Conservation (phyloP, 345 rosid genomes). For the Salix caprea region DNA sequence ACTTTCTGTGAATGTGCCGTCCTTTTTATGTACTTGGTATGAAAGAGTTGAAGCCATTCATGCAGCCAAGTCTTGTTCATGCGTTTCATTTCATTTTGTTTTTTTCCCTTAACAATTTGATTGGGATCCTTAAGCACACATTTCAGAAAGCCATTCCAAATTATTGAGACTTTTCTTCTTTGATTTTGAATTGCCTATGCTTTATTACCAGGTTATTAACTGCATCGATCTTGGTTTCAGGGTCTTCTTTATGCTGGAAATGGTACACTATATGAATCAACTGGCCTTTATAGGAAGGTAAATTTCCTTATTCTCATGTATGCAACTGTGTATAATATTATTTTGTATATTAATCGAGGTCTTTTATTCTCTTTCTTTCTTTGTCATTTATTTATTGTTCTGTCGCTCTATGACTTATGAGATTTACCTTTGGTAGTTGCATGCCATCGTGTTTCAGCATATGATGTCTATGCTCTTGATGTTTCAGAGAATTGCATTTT, state of each 20-base stretch:
- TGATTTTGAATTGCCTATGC: background rate
- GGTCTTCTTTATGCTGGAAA: conserved; percentile 79
- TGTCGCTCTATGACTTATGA: background rate
- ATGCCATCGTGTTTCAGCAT: background rate
- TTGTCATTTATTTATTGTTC: background rate
- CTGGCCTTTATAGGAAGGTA: conserved; percentile 63
- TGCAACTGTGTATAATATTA: background rate
- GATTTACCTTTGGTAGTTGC: background rate
- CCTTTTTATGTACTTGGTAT: background rate
- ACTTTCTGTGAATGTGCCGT: background rate
- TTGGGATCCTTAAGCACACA: background rate
- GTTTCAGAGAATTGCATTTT: background rate
- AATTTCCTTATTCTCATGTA: conserved; percentile 1
- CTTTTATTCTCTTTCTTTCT: background rate
- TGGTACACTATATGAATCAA: conserved; percentile 75
- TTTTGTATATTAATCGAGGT: background rate
- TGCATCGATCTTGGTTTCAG: conserved; percentile 32
- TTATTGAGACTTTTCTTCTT: background rate
- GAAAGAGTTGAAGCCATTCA: background rate
- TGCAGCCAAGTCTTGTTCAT: background rate
- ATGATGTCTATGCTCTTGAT: too few relatives aligned
- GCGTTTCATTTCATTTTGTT: too few relatives aligned
- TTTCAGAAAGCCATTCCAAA: background rate
- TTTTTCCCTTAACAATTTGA: background rate
- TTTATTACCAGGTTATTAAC: background rate